A percentile compares a stretch with the other conserved stretches of the same genome.
These are phyloP conservation scores for Exophiala phaeomuriformis DNA, from an alignment of 2,329 filamentous ascomycete genomes.

Conservation along the genomic window DNA sequence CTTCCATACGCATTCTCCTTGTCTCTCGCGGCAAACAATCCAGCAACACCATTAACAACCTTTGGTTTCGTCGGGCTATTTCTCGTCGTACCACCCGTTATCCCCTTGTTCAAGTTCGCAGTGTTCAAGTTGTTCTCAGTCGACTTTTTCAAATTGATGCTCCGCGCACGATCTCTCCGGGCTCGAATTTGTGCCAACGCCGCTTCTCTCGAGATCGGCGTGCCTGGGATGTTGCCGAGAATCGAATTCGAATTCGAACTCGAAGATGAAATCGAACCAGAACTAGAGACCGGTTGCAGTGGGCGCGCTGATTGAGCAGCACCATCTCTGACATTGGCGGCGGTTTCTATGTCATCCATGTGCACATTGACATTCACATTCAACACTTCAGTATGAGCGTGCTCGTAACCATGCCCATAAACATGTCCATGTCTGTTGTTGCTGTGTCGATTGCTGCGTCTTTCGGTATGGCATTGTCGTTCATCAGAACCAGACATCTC, in stretches of 20 bases:
- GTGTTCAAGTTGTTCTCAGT: slow-evolving; percentile 3
- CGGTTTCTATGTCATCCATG: not conserved
- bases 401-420: slow-evolving; percentile 13
- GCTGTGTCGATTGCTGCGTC: slow-evolving; percentile 20
- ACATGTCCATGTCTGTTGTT: slow-evolving; percentile 31
- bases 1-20: slow-evolving; percentile 11
- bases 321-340: too few species aligned
- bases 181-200: slow-evolving; percentile 45
- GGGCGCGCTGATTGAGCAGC: not conserved
- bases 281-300: not conserved
- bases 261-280: too few species aligned
- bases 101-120: not conserved
- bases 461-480: too few species aligned
- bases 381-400: not conserved
- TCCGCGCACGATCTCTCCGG: slow-evolving; percentile 41
- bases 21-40: slow-evolving; percentile 7
- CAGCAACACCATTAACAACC: slow-evolving; percentile 5
- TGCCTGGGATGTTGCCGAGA: slow-evolving; percentile 34
- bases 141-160: slow-evolving; percentile 30
- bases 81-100: not conserved
- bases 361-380: slow-evolving; percentile 6
- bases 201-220: slow-evolving; percentile 42
- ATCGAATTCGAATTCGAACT: slow-evolving; percentile 5
- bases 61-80: slow-evolving; percentile 15
- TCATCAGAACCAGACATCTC: slow-evolving; percentile 6